Evolutionary conservation across 495 filamentous ascomycete species (phyloP).

Genomic region (Xylaria cubensis): DNA sequence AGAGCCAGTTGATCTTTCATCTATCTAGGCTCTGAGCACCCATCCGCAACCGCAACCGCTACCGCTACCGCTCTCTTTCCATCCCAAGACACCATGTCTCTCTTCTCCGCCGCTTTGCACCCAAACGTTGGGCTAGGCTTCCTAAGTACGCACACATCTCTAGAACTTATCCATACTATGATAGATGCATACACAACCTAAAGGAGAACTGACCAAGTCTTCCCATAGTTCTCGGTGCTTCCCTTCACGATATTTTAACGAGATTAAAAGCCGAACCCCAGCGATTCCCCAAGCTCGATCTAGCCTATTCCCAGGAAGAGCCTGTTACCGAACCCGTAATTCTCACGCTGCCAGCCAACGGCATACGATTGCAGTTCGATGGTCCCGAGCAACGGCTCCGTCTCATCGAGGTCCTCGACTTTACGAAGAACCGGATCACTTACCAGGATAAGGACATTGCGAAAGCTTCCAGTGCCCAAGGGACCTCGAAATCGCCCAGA

Average conservation of each 20-base stretch:
- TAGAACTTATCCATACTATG: background rate
- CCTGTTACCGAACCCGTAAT: constrained; percentile 77
- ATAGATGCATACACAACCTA: background rate
- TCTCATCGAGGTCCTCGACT: constrained; percentile 89
- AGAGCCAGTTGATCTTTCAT: background rate
- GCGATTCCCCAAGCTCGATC: constrained; percentile 79
- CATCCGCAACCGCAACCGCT: background rate
- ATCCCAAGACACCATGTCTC: constrained; percentile 52
- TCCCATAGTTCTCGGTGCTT: constrained; percentile 77
- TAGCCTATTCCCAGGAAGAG: constrained; percentile 72
- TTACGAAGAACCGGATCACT: constrained; percentile 79
- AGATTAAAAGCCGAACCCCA: constrained; percentile 84
- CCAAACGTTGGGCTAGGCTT: constrained; percentile 81
- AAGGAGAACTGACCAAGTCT: constrained; percentile 19
- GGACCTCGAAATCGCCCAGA: constrained; percentile 44
- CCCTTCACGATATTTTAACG: constrained; percentile 85
- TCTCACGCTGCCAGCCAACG: constrained; percentile 79
- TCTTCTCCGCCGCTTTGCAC: constrained; percentile 70
- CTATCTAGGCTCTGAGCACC: background rate
- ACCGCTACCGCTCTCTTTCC: background rate
- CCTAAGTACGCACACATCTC: constrained; percentile 61
- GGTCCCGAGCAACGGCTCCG: constrained; percentile 90
- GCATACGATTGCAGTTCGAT: constrained; percentile 89
- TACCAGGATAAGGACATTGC: constrained; percentile 88
- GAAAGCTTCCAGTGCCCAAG: constrained; percentile 60